Evolutionary conservation across 2,329 filamentous ascomycete genomes (phyloP).

Genomic region (Pseudogymnoascus sp.): DNA sequence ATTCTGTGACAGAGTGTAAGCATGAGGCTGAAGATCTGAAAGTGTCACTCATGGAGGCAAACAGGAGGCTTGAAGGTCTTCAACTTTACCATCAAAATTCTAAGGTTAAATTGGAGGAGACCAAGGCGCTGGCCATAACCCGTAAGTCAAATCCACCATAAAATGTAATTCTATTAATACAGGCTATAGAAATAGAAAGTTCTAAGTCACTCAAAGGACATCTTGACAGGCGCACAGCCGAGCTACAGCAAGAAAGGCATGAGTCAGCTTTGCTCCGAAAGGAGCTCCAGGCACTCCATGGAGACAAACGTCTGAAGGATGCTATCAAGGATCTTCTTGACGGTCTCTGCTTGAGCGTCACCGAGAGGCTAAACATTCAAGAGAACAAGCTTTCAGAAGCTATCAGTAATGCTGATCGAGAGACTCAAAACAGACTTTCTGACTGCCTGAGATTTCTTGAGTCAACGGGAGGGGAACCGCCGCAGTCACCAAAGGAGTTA

Average conservation of each 20-base stretch:
- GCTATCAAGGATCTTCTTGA: neutral
- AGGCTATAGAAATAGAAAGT: neutral
- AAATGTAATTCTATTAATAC: neutral
- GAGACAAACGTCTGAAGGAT: neutral
- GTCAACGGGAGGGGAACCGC: neutral
- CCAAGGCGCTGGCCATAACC: neutral
- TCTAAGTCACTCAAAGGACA: neutral
- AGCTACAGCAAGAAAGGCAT: neutral
- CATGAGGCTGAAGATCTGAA: neutral
- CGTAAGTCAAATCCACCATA: neutral
- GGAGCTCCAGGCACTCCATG: neutral
- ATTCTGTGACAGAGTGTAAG: neutral
- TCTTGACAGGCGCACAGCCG: neutral
- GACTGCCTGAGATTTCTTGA: neutral
- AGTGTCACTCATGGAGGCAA: neutral
- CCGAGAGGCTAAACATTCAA: neutral
- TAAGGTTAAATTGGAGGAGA: neutral
- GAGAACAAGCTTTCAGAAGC: neutral
- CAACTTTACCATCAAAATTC: neutral
- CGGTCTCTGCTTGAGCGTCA: neutral
- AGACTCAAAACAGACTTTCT: neutral
- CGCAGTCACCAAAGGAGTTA: neutral
- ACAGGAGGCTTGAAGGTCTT: neutral
- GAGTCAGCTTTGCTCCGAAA: neutral
- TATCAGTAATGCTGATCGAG: neutral